Conservation (phyloP, 306 rosid genomes). For the Oemleria cerasiformis region DNA sequence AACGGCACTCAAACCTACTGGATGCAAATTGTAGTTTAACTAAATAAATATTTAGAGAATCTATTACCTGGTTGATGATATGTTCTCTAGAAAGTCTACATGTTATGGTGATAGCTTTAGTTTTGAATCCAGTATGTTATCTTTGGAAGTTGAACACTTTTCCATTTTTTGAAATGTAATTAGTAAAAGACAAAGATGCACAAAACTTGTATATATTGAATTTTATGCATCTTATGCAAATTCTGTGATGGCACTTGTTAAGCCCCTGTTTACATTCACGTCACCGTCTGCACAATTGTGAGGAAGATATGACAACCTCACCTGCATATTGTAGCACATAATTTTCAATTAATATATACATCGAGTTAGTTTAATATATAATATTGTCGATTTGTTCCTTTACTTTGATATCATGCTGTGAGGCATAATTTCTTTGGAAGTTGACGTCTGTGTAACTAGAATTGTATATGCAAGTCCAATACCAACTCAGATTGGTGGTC, state of each 20-base stretch:
- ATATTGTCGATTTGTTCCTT: neutral
- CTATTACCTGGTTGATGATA: no score
- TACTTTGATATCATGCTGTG: neutral
- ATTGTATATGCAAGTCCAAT: neutral
- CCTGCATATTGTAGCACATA: neutral
- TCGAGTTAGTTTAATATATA: neutral
- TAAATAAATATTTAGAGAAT: no score
- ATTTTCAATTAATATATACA: neutral
- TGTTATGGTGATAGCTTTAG: neutral
- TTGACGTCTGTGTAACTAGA: constrained; percentile 15
- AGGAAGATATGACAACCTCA: neutral
- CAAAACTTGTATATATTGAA: neutral
- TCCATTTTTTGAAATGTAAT: neutral
- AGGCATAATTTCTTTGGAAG: constrained; percentile 8
- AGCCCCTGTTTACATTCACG: neutral
- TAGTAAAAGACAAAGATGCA: neutral
- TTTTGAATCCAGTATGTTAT: neutral
- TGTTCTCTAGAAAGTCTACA: neutral
- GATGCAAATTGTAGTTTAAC: no score
- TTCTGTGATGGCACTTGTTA: neutral
- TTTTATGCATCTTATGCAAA: neutral
- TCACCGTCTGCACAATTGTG: neutral
- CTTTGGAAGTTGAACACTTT: neutral
- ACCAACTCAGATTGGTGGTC: neutral
- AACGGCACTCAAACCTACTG: no score